These are phyloP conservation scores for Kodamaea alishanica DNA, from an alignment of 1,139 yeast species.

Conservation along the genomic window DNA sequence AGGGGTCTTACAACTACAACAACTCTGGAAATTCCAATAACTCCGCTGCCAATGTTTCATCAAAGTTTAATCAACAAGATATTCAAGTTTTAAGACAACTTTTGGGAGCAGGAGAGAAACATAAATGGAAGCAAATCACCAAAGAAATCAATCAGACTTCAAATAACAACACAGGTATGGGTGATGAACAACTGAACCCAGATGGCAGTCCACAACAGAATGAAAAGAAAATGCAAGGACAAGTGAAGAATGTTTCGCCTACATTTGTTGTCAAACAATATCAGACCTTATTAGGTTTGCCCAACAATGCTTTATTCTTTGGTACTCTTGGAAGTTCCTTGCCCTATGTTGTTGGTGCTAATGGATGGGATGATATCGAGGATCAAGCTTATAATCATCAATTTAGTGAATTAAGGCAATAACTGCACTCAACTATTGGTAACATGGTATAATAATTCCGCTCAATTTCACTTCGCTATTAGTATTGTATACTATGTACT, in stretches of 20 bases:
- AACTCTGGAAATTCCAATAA: slow-evolving; percentile 7
- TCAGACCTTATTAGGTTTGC: slow-evolving; percentile 40
- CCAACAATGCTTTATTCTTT: slow-evolving; percentile 37
- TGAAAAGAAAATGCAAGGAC: slow-evolving; percentile 11
- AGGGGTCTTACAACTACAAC: slow-evolving; percentile 8
- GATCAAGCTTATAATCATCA: slow-evolving; percentile 17
- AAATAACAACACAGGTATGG: slow-evolving; percentile 7
- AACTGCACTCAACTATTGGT: background rate
- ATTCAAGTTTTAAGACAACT: slow-evolving; percentile 38
- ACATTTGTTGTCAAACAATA: slow-evolving; percentile 46
- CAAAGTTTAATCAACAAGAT: slow-evolving; percentile 37
- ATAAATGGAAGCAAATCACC: slow-evolving; percentile 48
- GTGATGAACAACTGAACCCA: slow-evolving; percentile 6
- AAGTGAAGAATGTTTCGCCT: slow-evolving; percentile 38
- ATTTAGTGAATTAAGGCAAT: slow-evolving; percentile 17
- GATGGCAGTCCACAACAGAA: slow-evolving; percentile 9
- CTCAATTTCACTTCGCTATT: background rate
- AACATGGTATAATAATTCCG: background rate
- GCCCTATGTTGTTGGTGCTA: slow-evolving; percentile 37
- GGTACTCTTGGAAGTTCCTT: slow-evolving; percentile 41
- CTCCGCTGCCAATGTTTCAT: slow-evolving; percentile 9
- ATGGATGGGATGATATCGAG: slow-evolving; percentile 39
- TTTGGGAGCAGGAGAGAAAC: slow-evolving; percentile 40
- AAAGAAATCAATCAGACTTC: slow-evolving; percentile 38
- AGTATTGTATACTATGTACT: background rate